These are phyloP conservation scores for Monosporascus sp. DNA, from an alignment of 2,329 filamentous ascomycete genomes.

Conservation along the genomic window DNA sequence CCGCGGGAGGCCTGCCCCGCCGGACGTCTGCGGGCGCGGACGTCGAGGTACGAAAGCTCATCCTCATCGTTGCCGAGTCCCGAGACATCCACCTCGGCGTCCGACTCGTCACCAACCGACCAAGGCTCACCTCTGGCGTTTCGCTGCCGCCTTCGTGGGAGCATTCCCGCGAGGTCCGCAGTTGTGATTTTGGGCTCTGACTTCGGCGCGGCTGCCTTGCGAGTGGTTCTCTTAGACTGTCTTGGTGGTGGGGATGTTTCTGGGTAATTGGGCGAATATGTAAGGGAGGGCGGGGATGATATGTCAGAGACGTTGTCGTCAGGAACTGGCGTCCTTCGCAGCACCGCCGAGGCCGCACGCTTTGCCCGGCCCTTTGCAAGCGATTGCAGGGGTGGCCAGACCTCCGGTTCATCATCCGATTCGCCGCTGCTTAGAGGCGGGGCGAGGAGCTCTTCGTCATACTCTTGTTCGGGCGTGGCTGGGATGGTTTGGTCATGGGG, in stretches of 20 bases:
- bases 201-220: slow-evolving; percentile 26
- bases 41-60: slow-evolving; percentile 45
- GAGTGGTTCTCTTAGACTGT: slow-evolving; percentile 24
- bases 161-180: slow-evolving; percentile 46
- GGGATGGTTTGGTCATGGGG: slow-evolving; percentile 12
- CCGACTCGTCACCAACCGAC: slow-evolving; percentile 35
- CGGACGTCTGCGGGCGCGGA: slow-evolving; percentile 30
- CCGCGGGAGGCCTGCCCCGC: slow-evolving; percentile 25
- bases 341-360: slow-evolving; percentile 18
- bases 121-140: slow-evolving; percentile 30
- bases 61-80: slow-evolving; percentile 49
- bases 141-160: slow-evolving; percentile 47
- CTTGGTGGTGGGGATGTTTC: slow-evolving; percentile 23
- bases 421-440: slow-evolving; percentile 51
- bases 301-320: slow-evolving; percentile 45
- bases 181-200: slow-evolving; percentile 43
- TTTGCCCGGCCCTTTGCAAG: slow-evolving; percentile 40
- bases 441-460: slow-evolving; percentile 38
- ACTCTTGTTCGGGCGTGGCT: slow-evolving; percentile 37
- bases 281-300: slow-evolving; percentile 61
- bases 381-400: slow-evolving; percentile 48
- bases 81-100: slow-evolving; percentile 43
- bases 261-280: slow-evolving; percentile 56
- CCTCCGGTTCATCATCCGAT: slow-evolving; percentile 34
- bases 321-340: slow-evolving; percentile 31